These are phyloP conservation scores for Auxenochlorella protothecoides DNA, from an alignment of 139 green algal species.

Conservation along the genomic window DNA sequence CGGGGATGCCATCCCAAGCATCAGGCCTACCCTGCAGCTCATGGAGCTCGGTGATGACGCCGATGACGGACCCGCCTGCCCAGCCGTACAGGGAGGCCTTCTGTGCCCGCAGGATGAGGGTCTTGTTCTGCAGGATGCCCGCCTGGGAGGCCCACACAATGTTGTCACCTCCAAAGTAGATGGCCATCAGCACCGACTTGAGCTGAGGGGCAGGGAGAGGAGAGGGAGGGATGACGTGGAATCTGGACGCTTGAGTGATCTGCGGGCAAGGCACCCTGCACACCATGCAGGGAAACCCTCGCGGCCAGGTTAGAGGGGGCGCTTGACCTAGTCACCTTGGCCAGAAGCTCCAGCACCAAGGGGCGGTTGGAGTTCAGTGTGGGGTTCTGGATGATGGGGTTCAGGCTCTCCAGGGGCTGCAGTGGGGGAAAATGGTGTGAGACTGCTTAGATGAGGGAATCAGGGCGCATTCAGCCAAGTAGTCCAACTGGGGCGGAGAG, in stretches of 20 bases:
- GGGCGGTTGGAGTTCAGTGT: constrained; percentile 50
- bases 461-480: too few relatives aligned
- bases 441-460: too few relatives aligned
- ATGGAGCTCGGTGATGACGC: constrained; percentile 32
- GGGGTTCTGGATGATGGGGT: constrained; percentile 58
- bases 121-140: constrained; percentile 66
- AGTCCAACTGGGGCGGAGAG: too few relatives aligned
- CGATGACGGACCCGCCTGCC: constrained; percentile 40
- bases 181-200: constrained; percentile 76
- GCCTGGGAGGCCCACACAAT: constrained; percentile 82
- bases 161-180: constrained; percentile 92
- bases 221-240: too few relatives aligned
- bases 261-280: too few relatives aligned
- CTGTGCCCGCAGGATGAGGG: constrained; percentile 45
- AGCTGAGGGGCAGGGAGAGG: constrained; percentile 27
- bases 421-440: background rate
- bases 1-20: background rate
- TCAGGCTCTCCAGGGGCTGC: constrained; percentile 68
- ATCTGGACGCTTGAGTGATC: too few relatives aligned
- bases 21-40: constrained; percentile 15
- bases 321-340: constrained; percentile 40
- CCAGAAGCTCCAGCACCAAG: constrained; percentile 54
- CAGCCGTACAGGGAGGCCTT: constrained; percentile 56
- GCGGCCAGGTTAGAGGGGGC: too few relatives aligned
- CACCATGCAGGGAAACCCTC: too few relatives aligned